Evolutionary conservation across 495 filamentous ascomycete genomes (phyloP).

Genomic region (Penicillium maclennaniae): DNA sequence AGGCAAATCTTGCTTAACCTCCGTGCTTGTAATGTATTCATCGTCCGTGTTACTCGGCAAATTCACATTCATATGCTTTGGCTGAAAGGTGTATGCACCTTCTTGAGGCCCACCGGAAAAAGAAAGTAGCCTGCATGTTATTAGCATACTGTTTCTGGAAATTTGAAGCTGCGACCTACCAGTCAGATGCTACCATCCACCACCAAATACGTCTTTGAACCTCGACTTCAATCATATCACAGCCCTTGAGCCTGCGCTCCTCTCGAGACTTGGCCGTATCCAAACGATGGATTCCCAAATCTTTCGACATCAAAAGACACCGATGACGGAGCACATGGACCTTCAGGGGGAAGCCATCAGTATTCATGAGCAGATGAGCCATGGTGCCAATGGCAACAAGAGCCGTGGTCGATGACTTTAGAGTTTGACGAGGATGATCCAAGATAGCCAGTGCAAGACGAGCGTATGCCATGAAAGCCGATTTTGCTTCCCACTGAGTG

Average conservation of each 20-base stretch:
- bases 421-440: slow-evolving; percentile 14
- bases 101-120: slow-evolving; percentile 25
- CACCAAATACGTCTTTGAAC: slow-evolving; percentile 32
- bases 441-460: slow-evolving; percentile 19
- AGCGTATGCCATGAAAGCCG: slow-evolving; percentile 21
- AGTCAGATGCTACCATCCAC: slow-evolving; percentile 32
- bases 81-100: slow-evolving; percentile 26
- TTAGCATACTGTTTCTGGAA: neutral
- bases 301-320: slow-evolving; percentile 23
- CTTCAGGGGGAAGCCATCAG: slow-evolving; percentile 19
- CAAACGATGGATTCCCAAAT: slow-evolving; percentile 25
- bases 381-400: slow-evolving; percentile 21
- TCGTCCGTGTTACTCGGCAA: slow-evolving; percentile 29
- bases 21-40: slow-evolving; percentile 16
- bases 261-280: slow-evolving; percentile 21
- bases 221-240: slow-evolving; percentile 27
- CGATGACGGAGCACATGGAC: slow-evolving; percentile 21
- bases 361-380: slow-evolving; percentile 19
- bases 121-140: slow-evolving; percentile 18
- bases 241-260: slow-evolving; percentile 23
- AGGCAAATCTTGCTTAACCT: slow-evolving; percentile 9
- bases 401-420: slow-evolving; percentile 22
- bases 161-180: slow-evolving; percentile 10
- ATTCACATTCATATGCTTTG: slow-evolving; percentile 32
- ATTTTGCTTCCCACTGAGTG: slow-evolving; percentile 15